Percentiles rank a stretch among this genome's conserved stretches.
Evolutionary conservation across 2,329 filamentous ascomycete species (phyloP).

Genomic region (Aspergillus arachidicola): DNA sequence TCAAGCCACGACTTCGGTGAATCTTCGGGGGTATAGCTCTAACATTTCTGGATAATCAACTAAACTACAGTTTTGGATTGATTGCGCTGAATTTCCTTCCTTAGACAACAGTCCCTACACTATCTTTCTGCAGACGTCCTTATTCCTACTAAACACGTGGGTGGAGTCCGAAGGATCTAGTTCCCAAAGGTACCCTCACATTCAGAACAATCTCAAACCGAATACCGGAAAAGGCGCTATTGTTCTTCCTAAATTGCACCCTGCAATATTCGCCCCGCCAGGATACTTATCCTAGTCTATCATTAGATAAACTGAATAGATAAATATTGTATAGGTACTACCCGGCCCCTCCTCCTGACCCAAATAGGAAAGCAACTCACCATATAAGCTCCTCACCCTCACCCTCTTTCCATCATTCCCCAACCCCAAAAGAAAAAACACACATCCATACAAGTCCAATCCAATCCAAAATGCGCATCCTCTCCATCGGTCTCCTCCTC

Average conservation of each 20-base stretch:
- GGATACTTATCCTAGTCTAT: background rate
- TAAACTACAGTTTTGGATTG: background rate
- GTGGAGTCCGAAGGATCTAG: background rate
- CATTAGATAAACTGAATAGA: background rate
- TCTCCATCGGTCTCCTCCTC: slow-evolving; percentile 1
- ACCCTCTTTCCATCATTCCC: background rate
- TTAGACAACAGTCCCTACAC: background rate
- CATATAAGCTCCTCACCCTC: background rate
- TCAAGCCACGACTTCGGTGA: background rate
- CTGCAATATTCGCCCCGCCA: background rate
- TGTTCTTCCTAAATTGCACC: background rate
- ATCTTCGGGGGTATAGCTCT: background rate
- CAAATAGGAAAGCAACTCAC: background rate
- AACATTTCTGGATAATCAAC: background rate
- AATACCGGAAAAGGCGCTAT: background rate
- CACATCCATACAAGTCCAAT: background rate
- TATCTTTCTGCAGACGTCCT: too few species aligned
- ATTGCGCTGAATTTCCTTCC: background rate
- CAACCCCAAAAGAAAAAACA: background rate
- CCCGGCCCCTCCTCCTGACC: background rate
- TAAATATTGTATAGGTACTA: background rate
- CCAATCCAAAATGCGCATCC: background rate
- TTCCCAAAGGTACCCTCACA: background rate
- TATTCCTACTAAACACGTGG: background rate
- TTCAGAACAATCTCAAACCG: background rate